Conservation (phyloP, 2,329 filamentous ascomycete species). For the Simplicillium aogashimaense region DNA sequence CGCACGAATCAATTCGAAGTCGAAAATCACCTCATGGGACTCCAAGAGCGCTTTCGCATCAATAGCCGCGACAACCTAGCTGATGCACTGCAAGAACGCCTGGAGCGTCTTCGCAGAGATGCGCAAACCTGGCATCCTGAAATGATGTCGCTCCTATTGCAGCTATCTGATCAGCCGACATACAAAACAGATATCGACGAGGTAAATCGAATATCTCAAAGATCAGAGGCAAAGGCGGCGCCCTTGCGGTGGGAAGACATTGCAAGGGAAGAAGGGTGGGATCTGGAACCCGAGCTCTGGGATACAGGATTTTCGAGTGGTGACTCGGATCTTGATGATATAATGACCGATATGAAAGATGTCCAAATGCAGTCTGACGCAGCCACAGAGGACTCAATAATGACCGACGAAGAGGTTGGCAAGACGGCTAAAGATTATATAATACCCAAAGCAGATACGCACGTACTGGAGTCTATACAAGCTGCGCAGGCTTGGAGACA, state of each 20-base stretch:
- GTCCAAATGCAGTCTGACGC: slow-evolving; percentile 16
- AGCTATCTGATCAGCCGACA: slow-evolving; percentile 72
- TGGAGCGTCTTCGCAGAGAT: slow-evolving; percentile 46
- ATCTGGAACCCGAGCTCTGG: slow-evolving; percentile 60
- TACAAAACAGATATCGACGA: slow-evolving; percentile 57
- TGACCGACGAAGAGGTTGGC: slow-evolving; percentile 18
- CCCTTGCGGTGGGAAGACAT: slow-evolving; percentile 71
- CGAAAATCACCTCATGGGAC: slow-evolving; percentile 51
- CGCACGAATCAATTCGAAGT: slow-evolving; percentile 72
- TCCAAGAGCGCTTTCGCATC: slow-evolving; percentile 81
- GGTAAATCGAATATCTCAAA: slow-evolving; percentile 41
- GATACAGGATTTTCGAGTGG: slow-evolving; percentile 57
- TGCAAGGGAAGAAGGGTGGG: slow-evolving; percentile 64
- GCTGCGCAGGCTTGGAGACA: slow-evolving; percentile 25
- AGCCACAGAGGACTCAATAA: slow-evolving; percentile 21
- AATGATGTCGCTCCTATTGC: slow-evolving; percentile 64
- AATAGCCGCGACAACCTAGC: slow-evolving; percentile 71
- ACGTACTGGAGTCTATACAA: slow-evolving; percentile 18
- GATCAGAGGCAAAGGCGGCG: slow-evolving; percentile 31
- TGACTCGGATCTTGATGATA: slow-evolving; percentile 45
- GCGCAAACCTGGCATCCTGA: slow-evolving; percentile 65
- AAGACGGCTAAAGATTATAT: slow-evolving; percentile 22
- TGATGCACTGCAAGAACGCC: slow-evolving; percentile 51
- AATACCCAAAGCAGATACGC: slow-evolving; percentile 20
- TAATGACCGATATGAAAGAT: slow-evolving; percentile 20